These are phyloP conservation scores for Acer negundo DNA, from an alignment of 345 rosid genomes.

Conservation along the genomic window DNA sequence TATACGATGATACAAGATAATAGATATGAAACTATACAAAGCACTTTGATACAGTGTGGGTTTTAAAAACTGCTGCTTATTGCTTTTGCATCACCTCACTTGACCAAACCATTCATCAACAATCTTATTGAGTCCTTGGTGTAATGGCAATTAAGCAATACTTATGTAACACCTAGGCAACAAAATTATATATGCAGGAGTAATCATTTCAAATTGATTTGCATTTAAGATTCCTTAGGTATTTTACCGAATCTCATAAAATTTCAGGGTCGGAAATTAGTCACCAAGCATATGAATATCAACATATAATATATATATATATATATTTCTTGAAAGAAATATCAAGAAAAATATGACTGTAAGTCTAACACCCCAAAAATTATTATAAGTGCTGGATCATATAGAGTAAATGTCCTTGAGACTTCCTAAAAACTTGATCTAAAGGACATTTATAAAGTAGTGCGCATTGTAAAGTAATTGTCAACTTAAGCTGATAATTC, in stretches of 20 bases:
- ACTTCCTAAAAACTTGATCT: no score
- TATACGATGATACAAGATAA: not conserved
- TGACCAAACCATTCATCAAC: not conserved
- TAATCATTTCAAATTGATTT: not conserved
- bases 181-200: not conserved
- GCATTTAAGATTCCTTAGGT: not conserved
- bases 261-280: not conserved
- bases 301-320: not conserved
- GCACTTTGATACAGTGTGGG: not conserved
- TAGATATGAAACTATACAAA: not conserved
- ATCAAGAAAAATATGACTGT: not conserved
- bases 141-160: not conserved
- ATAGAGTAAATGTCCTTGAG: no score
- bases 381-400: not conserved
- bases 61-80: not conserved
- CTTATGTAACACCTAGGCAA: slow-evolving; percentile 4
- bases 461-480: not conserved
- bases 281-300: not conserved
- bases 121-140: slow-evolving; percentile 1
- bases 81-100: not conserved
- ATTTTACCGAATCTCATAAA: not conserved
- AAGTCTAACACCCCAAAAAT: not conserved
- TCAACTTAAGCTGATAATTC: not conserved
- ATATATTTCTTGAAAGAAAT: not conserved
- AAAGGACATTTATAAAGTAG: no score